These are phyloP conservation scores for Leccinum fallax DNA, from an alignment of 1,284 basidiomycete genomes.

Conservation along the genomic window DNA sequence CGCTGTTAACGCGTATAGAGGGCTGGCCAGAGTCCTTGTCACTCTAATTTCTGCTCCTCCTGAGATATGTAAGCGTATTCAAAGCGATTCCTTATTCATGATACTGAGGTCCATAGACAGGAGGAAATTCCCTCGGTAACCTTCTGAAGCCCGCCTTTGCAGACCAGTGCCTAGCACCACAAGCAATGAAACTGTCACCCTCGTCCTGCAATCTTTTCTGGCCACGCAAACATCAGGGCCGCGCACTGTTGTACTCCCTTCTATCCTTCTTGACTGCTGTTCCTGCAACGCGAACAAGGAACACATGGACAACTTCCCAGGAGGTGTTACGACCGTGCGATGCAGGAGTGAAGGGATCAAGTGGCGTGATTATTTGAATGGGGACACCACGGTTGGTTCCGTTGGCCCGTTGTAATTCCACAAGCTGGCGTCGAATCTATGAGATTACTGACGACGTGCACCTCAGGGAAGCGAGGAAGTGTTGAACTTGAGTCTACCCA, in stretches of 20 bases:
- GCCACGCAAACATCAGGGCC: conserved; percentile 10
- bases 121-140: conserved; percentile 5
- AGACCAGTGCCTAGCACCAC: neutral
- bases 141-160: neutral
- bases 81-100: neutral
- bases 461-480: neutral
- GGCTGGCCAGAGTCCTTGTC: neutral
- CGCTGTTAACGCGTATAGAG: neutral
- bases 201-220: neutral
- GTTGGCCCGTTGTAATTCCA: conserved; percentile 1
- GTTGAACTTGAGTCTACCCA: neutral
- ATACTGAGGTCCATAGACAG: neutral
- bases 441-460: neutral
- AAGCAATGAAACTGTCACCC: neutral
- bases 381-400: neutral
- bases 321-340: neutral
- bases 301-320: conserved; percentile 3
- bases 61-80: neutral
- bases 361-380: neutral
- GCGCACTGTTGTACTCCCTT: neutral
- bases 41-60: conserved; percentile 6
- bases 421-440: neutral
- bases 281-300: conserved; percentile 7
- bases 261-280: conserved; percentile 11
- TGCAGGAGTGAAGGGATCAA: neutral